A percentile compares a stretch with the other conserved stretches of the same genome.
Conservation (phyloP, 805 yeast species). For the Nakazawaea ishiwadae region DNA sequence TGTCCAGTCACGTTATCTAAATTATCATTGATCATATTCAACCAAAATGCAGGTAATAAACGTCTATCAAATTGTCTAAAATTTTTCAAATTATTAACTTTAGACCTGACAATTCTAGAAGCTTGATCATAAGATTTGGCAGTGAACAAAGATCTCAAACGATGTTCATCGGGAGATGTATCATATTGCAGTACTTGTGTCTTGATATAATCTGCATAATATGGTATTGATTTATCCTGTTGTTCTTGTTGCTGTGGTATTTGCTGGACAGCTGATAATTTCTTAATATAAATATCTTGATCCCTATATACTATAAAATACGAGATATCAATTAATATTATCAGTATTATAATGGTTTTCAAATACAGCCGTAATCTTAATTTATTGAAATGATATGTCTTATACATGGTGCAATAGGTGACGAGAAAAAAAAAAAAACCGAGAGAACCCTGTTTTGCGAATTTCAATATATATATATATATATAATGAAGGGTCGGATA, state of each 20-base stretch:
- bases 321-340: neutral
- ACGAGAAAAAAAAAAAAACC: too few relatives aligned
- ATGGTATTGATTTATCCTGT: neutral
- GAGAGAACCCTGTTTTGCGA: too few relatives aligned
- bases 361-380: neutral
- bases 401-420: neutral
- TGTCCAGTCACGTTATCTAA: neutral
- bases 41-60: slow-evolving; percentile 10
- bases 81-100: neutral
- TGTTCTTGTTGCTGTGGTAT: neutral
- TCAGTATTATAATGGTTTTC: neutral
- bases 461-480: too few relatives aligned
- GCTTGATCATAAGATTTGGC: neutral
- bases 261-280: neutral
- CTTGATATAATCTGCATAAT: neutral
- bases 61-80: slow-evolving; percentile 9
- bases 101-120: neutral
- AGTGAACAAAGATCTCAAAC: neutral
- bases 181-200: neutral
- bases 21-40: slow-evolving; percentile 1
- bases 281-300: neutral
- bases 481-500: too few relatives aligned
- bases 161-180: neutral
- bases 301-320: neutral
- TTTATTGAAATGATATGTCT: too few relatives aligned